Evolutionary conservation across 116 monocot species (phyloP).

Genomic region (Zostera marina): DNA sequence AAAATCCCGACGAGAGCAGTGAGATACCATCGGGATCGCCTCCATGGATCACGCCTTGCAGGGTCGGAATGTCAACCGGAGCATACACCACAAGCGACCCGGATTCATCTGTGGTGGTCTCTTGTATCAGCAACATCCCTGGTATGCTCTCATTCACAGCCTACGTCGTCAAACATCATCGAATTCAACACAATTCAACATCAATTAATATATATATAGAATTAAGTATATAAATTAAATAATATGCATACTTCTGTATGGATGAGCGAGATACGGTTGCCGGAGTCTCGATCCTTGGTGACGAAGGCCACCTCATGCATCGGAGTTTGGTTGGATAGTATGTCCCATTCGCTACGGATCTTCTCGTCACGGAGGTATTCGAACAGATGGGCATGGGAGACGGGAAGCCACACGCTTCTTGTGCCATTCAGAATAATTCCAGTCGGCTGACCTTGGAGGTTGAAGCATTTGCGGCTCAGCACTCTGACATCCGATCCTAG

Average conservation of each 20-base stretch:
- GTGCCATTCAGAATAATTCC: constrained; percentile 84
- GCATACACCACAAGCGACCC: constrained; percentile 88
- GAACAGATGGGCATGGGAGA: constrained; percentile 45
- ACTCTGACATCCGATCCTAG: constrained; percentile 69
- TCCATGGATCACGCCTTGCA: constrained; percentile 72
- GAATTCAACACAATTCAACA: too few relatives aligned
- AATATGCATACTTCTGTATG: constrained; percentile 56
- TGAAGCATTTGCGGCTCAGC: constrained; percentile 70
- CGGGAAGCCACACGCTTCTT: constrained; percentile 75
- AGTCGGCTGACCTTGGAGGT: constrained; percentile 64
- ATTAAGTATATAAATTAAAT: too few relatives aligned
- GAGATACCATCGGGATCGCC: constrained; percentile 70
- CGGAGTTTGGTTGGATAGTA: constrained; percentile 79
- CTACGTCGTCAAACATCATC: too few relatives aligned
- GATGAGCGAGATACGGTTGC: constrained; percentile 84
- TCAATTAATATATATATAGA: too few relatives aligned
- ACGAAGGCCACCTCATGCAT: constrained; percentile 95
- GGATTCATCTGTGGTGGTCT: constrained; percentile 69
- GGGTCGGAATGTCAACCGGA: constrained; percentile 63
- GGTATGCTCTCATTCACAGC: constrained; percentile 34
- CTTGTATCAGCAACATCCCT: constrained; percentile 93
- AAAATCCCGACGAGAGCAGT: constrained; percentile 82
- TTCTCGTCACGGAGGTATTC: constrained; percentile 71
- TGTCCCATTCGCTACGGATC: constrained; percentile 87
- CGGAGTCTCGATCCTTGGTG: constrained; percentile 71